These are phyloP conservation scores for Trichopus zeylanicus DNA, from an alignment of 116 monocot species.

Conservation along the genomic window DNA sequence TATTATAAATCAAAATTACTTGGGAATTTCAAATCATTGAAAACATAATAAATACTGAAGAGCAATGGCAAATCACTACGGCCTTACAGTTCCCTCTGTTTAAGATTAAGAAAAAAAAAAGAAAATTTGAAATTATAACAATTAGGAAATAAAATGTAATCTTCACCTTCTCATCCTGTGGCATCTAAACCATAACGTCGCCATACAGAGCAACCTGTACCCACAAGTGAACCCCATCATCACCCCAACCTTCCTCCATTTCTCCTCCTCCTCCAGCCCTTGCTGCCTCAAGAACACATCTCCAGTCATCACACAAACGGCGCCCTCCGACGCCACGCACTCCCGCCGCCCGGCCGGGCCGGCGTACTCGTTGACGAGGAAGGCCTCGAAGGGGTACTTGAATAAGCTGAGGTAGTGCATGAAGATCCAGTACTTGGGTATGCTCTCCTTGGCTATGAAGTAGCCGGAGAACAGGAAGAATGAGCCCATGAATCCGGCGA, in stretches of 20 bases:
- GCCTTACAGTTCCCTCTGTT: too few species aligned
- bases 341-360: constrained; percentile 26
- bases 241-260: constrained; percentile 47
- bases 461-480: constrained; percentile 99
- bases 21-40: too few species aligned
- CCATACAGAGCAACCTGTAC: constrained; percentile 56
- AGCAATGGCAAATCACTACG: too few species aligned
- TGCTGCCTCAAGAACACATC: constrained; percentile 47
- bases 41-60: too few species aligned
- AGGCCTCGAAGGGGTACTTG: constrained; percentile 89
- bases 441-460: too few species aligned
- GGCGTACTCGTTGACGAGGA: constrained; percentile 76
- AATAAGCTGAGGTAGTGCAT: constrained; percentile 96
- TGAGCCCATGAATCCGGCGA: constrained; percentile 70
- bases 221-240: constrained; percentile 56
- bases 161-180: constrained; percentile 25
- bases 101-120: too few species aligned
- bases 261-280: constrained; percentile 40
- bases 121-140: too few species aligned
- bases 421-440: too few species aligned
- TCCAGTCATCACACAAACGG: constrained; percentile 36
- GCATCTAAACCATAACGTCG: constrained; percentile 59
- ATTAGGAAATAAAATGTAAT: too few species aligned
- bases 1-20: too few species aligned
- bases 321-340: constrained; percentile 27